Conservation (phyloP, 352 stramenopile species). For the Pythium rhizo-oryzae region DNA sequence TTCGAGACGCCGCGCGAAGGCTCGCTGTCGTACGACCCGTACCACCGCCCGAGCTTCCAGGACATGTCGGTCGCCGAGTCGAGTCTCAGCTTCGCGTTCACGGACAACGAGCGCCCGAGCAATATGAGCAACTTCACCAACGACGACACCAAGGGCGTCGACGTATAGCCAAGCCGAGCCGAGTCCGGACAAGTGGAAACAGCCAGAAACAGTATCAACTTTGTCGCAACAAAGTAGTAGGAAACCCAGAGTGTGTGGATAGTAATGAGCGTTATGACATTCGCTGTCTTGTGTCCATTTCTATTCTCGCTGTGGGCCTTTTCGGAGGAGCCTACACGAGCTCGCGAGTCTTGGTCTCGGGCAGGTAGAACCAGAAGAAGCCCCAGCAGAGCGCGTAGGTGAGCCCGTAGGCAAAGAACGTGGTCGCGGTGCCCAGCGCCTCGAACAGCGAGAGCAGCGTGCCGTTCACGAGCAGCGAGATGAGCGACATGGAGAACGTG, state of each 20-base stretch:
- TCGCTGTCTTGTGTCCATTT: background rate
- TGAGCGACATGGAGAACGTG: constrained; percentile 87
- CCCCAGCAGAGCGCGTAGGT: constrained; percentile 70
- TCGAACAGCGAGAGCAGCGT: constrained; percentile 81
- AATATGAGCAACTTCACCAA: background rate
- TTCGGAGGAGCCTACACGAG: constrained; percentile 62
- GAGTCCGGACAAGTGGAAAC: too few species aligned
- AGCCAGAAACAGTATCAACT: too few species aligned
- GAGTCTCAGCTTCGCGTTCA: constrained; percentile 26
- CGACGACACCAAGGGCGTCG: background rate
- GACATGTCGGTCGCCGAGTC: constrained; percentile 30
- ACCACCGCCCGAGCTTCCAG: constrained; percentile 23
- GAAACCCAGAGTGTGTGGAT: background rate
- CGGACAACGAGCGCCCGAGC: constrained; percentile 9
- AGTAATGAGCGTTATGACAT: background rate
- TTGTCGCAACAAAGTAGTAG: background rate
- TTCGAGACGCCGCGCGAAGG: constrained; percentile 8
- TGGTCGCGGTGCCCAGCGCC: constrained; percentile 58
- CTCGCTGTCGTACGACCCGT: constrained; percentile 32
- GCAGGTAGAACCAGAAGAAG: constrained; percentile 73
- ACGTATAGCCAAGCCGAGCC: background rate
- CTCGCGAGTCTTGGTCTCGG: constrained; percentile 79
- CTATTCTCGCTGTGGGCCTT: background rate
- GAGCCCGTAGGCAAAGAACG: constrained; percentile 66
- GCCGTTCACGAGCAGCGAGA: constrained; percentile 84